Evolutionary conservation across 139 green algal genomes (phyloP), one percentile per base, ranked within the genome.

Genomic region (Picochlorum sp.): DNA sequence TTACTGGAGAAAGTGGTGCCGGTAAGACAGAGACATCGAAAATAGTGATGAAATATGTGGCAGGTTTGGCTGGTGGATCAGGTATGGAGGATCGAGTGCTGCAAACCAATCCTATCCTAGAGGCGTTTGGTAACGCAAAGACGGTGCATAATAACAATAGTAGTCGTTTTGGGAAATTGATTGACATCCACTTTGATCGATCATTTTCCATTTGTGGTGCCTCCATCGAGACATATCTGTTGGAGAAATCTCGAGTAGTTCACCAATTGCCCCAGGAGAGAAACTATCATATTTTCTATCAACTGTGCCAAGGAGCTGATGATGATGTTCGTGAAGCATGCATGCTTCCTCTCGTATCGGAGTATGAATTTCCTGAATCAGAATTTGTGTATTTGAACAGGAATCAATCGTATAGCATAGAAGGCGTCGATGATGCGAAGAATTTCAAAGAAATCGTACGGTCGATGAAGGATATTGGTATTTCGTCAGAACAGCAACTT

Each of bases 1-100:
- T 87, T 57, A 76, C 50, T 25, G 85, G 85, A 16, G 86, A 95
- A 62, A 84, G 65, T 33, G 88, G 83, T 31, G 80, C 85, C 7
- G 90, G 88, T 22, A 97, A 97, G 67, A 96, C 90, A 2, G 90
- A 97, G 67, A 97, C 89, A 8, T 89, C 83, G 33, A 97, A 97
- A 69, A 80, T 91, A 29, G 88, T 92, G 13, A 97, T 97, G 90
- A 78, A 86, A 76, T 92, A 89, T 70, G 78, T 94, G 24, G 81
- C 86, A 5, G 67, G 63, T 9, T 60, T 91, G 39, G 85, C 85
- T n/a, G 84, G 85, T 0, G 77, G 83, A 10, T 79, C 73, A 2
- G 81, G 75, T 10, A 65, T 69, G 57, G 69, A 76, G 56, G 71
- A 76, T 33, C 68, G 77, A 28, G 80, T 94, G 43, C 57, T 84